phyloP scores from a whole-genome alignment of 2,329 filamentous ascomycete genomes.

The Blastomyces percursus region DNA sequence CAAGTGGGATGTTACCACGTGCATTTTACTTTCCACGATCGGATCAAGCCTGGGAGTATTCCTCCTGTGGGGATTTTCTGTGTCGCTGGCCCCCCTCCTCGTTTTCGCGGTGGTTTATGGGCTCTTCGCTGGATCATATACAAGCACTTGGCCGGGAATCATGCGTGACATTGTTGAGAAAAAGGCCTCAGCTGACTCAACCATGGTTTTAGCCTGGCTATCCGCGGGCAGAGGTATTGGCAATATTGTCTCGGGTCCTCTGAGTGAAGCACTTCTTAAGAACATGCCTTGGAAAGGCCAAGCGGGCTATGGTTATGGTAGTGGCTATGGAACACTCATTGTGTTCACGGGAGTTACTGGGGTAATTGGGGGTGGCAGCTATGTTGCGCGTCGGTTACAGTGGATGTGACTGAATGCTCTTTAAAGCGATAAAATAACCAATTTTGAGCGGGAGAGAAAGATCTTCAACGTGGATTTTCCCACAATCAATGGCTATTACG shows the following conservation, averaged over 20 bases:
- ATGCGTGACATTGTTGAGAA: conserved; percentile 32
- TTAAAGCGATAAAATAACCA: not conserved
- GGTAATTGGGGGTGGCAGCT: not conserved
- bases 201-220: conserved; percentile 40
- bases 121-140: conserved; percentile 35
- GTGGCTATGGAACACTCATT: conserved; percentile 3
- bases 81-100: conserved; percentile 30
- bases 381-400: not conserved
- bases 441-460: not conserved
- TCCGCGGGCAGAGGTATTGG: conserved; percentile 42
- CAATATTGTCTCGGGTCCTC: conserved; percentile 40
- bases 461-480: not conserved
- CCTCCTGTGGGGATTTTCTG: conserved; percentile 38
- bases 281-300: conserved; percentile 2
- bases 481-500: not conserved
- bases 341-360: not conserved
- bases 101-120: conserved; percentile 36
- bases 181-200: conserved; percentile 32
- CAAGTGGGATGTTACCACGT: conserved; percentile 29
- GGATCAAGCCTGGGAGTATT: conserved; percentile 34
- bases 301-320: conserved; percentile 2
- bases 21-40: conserved; percentile 30
- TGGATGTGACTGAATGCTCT: not conserved
- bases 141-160: conserved; percentile 37
- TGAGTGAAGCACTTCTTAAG: conserved; percentile 4